phyloP scores from a whole-genome alignment of 2,329 filamentous ascomycete genomes.

The Orbilia oligospora region DNA sequence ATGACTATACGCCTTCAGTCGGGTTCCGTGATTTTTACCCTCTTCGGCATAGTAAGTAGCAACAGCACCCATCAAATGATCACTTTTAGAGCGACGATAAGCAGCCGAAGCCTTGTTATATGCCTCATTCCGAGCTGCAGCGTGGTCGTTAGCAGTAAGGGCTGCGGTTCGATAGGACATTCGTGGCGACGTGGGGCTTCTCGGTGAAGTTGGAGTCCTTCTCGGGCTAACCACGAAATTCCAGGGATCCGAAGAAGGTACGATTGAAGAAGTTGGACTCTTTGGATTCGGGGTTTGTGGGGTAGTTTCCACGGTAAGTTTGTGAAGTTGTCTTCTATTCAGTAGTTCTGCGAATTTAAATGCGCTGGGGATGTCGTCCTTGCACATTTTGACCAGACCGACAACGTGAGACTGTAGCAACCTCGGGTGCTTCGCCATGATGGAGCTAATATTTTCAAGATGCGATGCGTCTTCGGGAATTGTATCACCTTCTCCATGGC shows the following conservation, averaged over 20 bases:
- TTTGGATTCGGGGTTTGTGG: background rate
- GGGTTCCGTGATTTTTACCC: constrained; percentile 60
- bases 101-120: constrained; percentile 63
- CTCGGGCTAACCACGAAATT: constrained; percentile 24
- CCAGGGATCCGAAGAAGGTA: constrained; percentile 26
- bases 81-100: constrained; percentile 62
- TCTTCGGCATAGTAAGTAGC: constrained; percentile 63
- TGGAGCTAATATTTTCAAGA: constrained; percentile 50
- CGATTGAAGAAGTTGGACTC: constrained; percentile 30
- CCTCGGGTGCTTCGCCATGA: constrained; percentile 38
- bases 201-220: constrained; percentile 45
- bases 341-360: constrained; percentile 63
- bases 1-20: constrained; percentile 59
- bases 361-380: constrained; percentile 62
- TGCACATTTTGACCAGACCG: constrained; percentile 62
- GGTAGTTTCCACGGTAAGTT: constrained; percentile 25
- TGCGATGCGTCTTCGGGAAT: constrained; percentile 61
- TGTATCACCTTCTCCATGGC: constrained; percentile 30
- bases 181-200: constrained; percentile 52
- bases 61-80: constrained; percentile 62
- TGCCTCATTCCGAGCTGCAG: constrained; percentile 61
- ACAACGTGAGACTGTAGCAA: constrained; percentile 57
- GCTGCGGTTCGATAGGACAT: constrained; percentile 44
- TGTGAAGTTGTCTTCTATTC: constrained; percentile 49
- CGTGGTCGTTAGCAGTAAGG: constrained; percentile 37